Conservation (phyloP, 495 filamentous ascomycete genomes). For the Astrothelium macrocarpum region DNA sequence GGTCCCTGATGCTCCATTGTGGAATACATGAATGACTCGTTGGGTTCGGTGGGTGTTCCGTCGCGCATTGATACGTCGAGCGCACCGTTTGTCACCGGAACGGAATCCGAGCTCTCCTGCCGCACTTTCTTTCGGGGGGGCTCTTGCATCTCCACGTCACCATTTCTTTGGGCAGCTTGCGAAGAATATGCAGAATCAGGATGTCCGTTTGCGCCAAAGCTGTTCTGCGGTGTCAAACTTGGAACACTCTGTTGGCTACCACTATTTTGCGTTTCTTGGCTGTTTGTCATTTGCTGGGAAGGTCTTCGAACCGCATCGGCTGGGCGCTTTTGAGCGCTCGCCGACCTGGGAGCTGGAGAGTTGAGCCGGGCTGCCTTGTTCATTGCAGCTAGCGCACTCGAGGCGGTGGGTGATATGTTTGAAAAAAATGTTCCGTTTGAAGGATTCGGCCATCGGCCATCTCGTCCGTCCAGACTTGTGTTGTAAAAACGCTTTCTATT, state of each 20-base stretch:
- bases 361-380: slow-evolving; percentile 84
- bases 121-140: slow-evolving; percentile 78
- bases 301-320: slow-evolving; percentile 38
- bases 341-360: slow-evolving; percentile 60
- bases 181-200: slow-evolving; percentile 47
- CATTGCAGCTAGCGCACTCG: slow-evolving; percentile 85
- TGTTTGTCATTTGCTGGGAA: slow-evolving; percentile 58
- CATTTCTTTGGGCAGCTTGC: slow-evolving; percentile 26
- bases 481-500: slow-evolving; percentile 88
- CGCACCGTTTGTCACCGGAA: slow-evolving; percentile 9
- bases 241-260: slow-evolving; percentile 62
- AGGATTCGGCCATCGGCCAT: slow-evolving; percentile 52
- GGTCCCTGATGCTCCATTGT: slow-evolving; percentile 44
- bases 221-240: slow-evolving; percentile 52
- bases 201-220: slow-evolving; percentile 44
- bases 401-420: slow-evolving; percentile 87
- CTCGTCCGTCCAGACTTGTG: slow-evolving; percentile 55
- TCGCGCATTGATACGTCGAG: slow-evolving; percentile 41
- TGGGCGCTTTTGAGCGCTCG: slow-evolving; percentile 41
- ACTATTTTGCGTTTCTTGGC: slow-evolving; percentile 46
- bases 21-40: slow-evolving; percentile 66
- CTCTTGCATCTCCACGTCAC: slow-evolving; percentile 46
- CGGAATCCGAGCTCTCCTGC: slow-evolving; percentile 22
- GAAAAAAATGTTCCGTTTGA: slow-evolving; percentile 82
- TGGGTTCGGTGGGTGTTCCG: slow-evolving; percentile 73